A percentile compares a stretch with the other conserved stretches of the same genome.
Conservation (phyloP, 2,329 filamentous ascomycete species). For the Rutstroemia sp. region DNA sequence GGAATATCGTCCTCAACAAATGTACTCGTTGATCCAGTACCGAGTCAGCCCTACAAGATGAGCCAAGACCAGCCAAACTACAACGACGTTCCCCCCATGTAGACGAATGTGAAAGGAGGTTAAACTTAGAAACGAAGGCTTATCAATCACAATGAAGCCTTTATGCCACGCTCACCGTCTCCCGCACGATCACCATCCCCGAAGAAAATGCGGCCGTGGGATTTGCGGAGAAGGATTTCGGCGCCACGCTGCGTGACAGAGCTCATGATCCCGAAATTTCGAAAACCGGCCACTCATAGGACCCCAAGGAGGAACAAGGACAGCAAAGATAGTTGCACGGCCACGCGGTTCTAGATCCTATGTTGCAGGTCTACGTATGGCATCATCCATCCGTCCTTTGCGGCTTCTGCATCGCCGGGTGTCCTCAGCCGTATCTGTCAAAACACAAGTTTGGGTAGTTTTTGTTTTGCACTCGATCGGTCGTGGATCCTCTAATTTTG, state of each 20-base stretch:
- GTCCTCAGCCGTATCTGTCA: background rate
- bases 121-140: background rate
- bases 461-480: too few species aligned
- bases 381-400: background rate
- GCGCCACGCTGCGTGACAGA: background rate
- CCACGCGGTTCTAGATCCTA: background rate
- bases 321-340: background rate
- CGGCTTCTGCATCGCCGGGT: background rate
- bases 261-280: background rate
- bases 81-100: background rate
- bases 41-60: conserved; percentile 2
- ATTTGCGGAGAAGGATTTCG: background rate
- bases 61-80: conserved; percentile 1
- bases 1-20: background rate
- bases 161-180: background rate
- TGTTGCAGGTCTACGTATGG: background rate
- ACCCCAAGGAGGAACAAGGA: background rate
- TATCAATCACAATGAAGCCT: background rate
- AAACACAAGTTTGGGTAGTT: background rate
- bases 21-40: background rate
- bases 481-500: too few species aligned
- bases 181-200: background rate
- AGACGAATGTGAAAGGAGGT: background rate
- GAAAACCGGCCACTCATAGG: background rate
- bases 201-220: background rate